phyloP scores from a whole-genome alignment of 768 basidiomycete species.

The Kockovaella imperatae region DNA sequence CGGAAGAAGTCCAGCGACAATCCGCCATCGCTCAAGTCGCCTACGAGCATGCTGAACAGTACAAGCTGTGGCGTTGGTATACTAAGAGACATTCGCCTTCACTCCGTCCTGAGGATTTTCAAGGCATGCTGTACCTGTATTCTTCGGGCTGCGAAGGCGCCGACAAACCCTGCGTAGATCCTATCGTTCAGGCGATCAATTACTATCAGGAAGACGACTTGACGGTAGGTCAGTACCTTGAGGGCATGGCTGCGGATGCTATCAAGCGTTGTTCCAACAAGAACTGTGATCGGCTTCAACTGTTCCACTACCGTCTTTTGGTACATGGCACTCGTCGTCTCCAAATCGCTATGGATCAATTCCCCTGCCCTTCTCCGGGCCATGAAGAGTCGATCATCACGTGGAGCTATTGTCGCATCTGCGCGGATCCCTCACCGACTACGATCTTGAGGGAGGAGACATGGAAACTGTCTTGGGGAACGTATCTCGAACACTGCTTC shows the following conservation, averaged over 20 bases:
- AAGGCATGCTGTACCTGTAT: slow-evolving; percentile 72
- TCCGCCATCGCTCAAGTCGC: slow-evolving; percentile 63
- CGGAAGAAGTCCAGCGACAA: slow-evolving; percentile 64
- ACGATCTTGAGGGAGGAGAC: slow-evolving; percentile 89
- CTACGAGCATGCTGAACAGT: slow-evolving; percentile 76
- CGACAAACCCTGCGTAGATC: slow-evolving; percentile 59
- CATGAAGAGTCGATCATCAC: slow-evolving; percentile 68
- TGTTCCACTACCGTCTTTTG: slow-evolving; percentile 80
- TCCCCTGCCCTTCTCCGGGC: slow-evolving; percentile 35
- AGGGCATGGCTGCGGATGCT: slow-evolving; percentile 53
- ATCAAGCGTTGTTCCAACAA: slow-evolving; percentile 71
- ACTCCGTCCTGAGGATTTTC: slow-evolving; percentile 86
- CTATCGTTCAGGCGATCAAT: slow-evolving; percentile 61
- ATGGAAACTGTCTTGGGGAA: slow-evolving; percentile 87
- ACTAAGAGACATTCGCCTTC: slow-evolving; percentile 74
- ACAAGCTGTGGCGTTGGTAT: slow-evolving; percentile 94
- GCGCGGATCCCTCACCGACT: slow-evolving; percentile 73
- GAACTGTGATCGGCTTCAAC: slow-evolving; percentile 69
- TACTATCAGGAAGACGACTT: slow-evolving; percentile 91
- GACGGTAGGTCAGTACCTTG: slow-evolving; percentile 89
- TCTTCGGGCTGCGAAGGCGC: slow-evolving; percentile 73
- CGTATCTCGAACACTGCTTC: slow-evolving; percentile 92
- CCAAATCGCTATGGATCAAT: slow-evolving; percentile 79
- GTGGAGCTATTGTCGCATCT: slow-evolving; percentile 65
- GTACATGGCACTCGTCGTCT: slow-evolving; percentile 80